Conservation (phyloP, 2,329 filamentous ascomycete species). For the Dothistroma septosporum region DNA sequence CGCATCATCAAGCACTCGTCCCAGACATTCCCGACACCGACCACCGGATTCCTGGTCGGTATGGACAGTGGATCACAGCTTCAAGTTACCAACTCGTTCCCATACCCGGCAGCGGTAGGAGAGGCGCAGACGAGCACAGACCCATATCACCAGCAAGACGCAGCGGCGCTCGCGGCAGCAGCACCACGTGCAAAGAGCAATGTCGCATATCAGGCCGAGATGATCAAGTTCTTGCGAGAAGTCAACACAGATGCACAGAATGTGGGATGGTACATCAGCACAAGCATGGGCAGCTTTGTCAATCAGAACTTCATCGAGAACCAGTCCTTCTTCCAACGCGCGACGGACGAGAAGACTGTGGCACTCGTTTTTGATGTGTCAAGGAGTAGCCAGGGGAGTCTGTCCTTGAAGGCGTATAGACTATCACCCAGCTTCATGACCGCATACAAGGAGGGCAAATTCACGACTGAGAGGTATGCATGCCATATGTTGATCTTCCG, state of each 20-base stretch:
- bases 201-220: slow-evolving; percentile 83
- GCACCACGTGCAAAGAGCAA: slow-evolving; percentile 92
- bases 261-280: slow-evolving; percentile 97
- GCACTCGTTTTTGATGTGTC: slow-evolving; percentile 93
- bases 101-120: slow-evolving; percentile 69
- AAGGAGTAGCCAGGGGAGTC: slow-evolving; percentile 84
- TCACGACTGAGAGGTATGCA: slow-evolving; percentile 86
- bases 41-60: slow-evolving; percentile 86
- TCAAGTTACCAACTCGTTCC: slow-evolving; percentile 91
- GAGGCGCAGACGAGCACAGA: slow-evolving; percentile 60
- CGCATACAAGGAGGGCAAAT: slow-evolving; percentile 94
- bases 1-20: slow-evolving; percentile 97
- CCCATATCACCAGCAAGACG: slow-evolving; percentile 66
- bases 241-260: slow-evolving; percentile 98
- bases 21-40: slow-evolving; percentile 78
- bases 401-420: slow-evolving; percentile 87
- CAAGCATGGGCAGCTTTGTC: slow-evolving; percentile 98
- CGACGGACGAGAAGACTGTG: slow-evolving; percentile 77
- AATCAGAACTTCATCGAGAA: slow-evolving; percentile 96
- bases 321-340: slow-evolving; percentile 94
- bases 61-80: slow-evolving; percentile 81
- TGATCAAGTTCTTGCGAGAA: slow-evolving; percentile 94
- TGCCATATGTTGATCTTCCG: not conserved
- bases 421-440: slow-evolving; percentile 83
- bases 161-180: slow-evolving; percentile 72